A percentile compares a stretch with the other conserved stretches of the same genome.
These are phyloP conservation scores for Paecilomyces variotii DNA, from an alignment of 2,329 filamentous ascomycete genomes.

Conservation along the genomic window DNA sequence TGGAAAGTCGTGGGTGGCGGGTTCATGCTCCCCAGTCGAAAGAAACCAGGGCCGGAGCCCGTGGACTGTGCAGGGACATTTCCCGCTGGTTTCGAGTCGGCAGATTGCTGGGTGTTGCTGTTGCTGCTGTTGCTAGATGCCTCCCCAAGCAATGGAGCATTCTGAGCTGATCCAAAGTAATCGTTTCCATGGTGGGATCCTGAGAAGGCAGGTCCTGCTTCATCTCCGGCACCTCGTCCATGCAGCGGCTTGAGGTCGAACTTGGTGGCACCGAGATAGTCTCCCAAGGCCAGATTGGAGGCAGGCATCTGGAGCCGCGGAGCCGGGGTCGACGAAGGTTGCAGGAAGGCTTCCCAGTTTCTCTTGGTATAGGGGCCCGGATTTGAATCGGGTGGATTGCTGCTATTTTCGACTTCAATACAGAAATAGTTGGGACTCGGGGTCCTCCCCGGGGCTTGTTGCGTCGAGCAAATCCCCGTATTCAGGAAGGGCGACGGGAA, in stretches of 20 bases:
- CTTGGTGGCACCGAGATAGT: slow-evolving; percentile 55
- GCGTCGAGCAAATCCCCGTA: slow-evolving; percentile 39
- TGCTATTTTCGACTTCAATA: slow-evolving; percentile 55
- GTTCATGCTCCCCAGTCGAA: background rate
- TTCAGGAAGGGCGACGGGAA: slow-evolving; percentile 46
- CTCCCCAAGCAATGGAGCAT: background rate
- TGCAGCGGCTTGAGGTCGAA: background rate
- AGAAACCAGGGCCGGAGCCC: background rate
- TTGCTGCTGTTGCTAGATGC: background rate
- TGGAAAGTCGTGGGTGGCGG: slow-evolving; percentile 4
- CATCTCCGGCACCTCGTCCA: background rate
- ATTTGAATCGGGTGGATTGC: slow-evolving; percentile 55
- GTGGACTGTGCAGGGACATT: background rate
- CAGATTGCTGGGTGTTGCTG: no score
- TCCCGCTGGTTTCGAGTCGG: background rate
- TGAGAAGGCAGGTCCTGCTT: background rate
- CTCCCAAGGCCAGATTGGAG: slow-evolving; percentile 2
- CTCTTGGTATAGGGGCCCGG: slow-evolving; percentile 53
- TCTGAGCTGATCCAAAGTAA: background rate
- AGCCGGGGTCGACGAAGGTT: slow-evolving; percentile 58
- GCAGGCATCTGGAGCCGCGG: slow-evolving; percentile 13
- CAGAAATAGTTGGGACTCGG: slow-evolving; percentile 83
- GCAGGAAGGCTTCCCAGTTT: slow-evolving; percentile 66
- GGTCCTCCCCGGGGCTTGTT: slow-evolving; percentile 17
- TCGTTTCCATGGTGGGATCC: background rate